Percentiles rank a stretch among this genome's conserved stretches.
Conservation (phyloP, 2,329 filamentous ascomycete species). For the Botryotinia globosa region DNA sequence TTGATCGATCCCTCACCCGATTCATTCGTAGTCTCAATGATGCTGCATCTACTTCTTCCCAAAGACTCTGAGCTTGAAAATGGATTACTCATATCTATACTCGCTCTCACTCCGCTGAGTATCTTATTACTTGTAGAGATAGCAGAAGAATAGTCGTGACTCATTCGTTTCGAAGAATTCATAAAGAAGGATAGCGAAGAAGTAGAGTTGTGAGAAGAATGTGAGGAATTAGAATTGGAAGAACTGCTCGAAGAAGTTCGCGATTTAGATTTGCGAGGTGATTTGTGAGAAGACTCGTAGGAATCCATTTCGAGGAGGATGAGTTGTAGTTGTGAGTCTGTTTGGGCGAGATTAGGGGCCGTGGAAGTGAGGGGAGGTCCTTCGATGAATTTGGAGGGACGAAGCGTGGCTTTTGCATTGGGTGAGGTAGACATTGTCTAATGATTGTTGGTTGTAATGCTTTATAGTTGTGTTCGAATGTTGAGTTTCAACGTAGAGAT, state of each 20-base stretch:
- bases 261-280: slow-evolving; percentile 10
- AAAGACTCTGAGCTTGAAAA: background rate
- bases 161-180: background rate
- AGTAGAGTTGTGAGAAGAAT: background rate
- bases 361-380: slow-evolving; percentile 20
- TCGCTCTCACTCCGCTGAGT: background rate
- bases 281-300: slow-evolving; percentile 2
- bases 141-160: background rate
- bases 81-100: background rate
- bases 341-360: slow-evolving; percentile 13
- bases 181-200: background rate
- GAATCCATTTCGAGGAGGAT: slow-evolving; percentile 24
- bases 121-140: background rate
- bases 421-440: slow-evolving; percentile 6
- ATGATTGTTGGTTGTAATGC: background rate
- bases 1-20: background rate
- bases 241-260: slow-evolving; percentile 5
- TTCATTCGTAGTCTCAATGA: background rate
- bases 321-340: slow-evolving; percentile 17
- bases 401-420: background rate
- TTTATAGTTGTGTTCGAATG: background rate
- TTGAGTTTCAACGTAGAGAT: background rate
- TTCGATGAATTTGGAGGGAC: slow-evolving; percentile 24
- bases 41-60: slow-evolving; percentile 3
- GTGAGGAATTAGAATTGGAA: slow-evolving; percentile 3